These are phyloP conservation scores for Plasmodium relictum DNA, from an alignment of 169 alveolate genomes.

Conservation along the genomic window DNA sequence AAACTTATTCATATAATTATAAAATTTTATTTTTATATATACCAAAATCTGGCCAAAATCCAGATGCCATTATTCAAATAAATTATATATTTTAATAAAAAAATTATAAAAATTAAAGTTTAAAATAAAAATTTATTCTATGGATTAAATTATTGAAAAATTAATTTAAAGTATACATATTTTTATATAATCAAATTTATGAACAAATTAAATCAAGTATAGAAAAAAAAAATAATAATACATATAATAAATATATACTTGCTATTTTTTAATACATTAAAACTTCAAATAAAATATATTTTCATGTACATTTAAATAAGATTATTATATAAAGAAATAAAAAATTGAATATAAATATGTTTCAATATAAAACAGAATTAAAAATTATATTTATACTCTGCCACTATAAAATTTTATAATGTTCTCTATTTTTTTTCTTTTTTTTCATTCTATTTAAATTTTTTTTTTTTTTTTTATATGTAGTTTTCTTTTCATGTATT, in stretches of 20 bases:
- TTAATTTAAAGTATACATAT: constrained; percentile 6
- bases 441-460: too few species aligned
- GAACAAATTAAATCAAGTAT: too few species aligned
- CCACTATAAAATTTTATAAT: too few species aligned
- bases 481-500: too few species aligned
- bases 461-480: too few species aligned
- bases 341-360: too few species aligned
- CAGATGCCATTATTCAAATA: constrained; percentile 23
- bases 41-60: constrained; percentile 73
- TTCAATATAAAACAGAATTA: too few species aligned
- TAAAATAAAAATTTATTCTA: not conserved
- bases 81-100: constrained; percentile 4
- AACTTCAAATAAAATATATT: not conserved
- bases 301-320: not conserved
- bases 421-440: too few species aligned
- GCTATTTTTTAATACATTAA: not conserved
- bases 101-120: constrained; percentile 5
- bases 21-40: not conserved
- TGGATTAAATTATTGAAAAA: constrained; percentile 4
- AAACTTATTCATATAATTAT: not conserved
- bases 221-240: too few species aligned
- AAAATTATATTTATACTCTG: too few species aligned
- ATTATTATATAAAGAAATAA: not conserved
- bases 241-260: too few species aligned
- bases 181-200: not conserved